Conservation (phyloP, 31 red algal species). For the Odonthalia washingtoniensis region DNA sequence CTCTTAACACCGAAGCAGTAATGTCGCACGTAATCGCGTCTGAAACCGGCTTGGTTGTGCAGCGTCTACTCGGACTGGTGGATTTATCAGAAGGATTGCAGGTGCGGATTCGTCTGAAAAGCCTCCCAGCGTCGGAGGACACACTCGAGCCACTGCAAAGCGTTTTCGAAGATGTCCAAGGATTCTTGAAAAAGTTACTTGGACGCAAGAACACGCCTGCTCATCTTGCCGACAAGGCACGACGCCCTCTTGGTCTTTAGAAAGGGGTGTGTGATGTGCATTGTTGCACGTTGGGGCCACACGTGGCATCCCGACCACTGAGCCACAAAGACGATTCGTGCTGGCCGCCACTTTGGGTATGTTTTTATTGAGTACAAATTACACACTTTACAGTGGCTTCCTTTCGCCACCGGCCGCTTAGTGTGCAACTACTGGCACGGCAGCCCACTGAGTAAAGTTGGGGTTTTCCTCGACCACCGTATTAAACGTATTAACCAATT, state of each 20-base stretch:
- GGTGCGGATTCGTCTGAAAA: background rate
- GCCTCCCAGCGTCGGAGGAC: background rate
- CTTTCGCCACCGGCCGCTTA: too few species aligned
- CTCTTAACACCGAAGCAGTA: background rate
- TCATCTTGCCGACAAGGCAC: background rate
- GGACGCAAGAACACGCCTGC: too few species aligned
- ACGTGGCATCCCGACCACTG: too few species aligned
- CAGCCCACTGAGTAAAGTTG: too few species aligned
- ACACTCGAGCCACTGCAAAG: background rate
- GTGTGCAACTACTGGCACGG: too few species aligned
- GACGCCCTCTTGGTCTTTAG: background rate
- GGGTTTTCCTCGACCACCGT: too few species aligned
- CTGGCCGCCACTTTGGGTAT: too few species aligned
- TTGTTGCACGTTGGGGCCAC: too few species aligned
- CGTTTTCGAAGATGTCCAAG: background rate
- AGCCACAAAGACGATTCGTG: too few species aligned
- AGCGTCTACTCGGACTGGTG: background rate
- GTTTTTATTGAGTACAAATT: too few species aligned
- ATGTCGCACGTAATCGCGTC: background rate
- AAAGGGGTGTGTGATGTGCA: background rate
- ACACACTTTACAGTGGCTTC: too few species aligned
- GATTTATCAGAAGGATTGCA: background rate
- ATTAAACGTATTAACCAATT: too few species aligned
- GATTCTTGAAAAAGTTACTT: background rate
- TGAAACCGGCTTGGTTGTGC: slow-evolving; percentile 11